phyloP scores from a whole-genome alignment of 345 rosid species.

The Aurinia saxatilis region DNA sequence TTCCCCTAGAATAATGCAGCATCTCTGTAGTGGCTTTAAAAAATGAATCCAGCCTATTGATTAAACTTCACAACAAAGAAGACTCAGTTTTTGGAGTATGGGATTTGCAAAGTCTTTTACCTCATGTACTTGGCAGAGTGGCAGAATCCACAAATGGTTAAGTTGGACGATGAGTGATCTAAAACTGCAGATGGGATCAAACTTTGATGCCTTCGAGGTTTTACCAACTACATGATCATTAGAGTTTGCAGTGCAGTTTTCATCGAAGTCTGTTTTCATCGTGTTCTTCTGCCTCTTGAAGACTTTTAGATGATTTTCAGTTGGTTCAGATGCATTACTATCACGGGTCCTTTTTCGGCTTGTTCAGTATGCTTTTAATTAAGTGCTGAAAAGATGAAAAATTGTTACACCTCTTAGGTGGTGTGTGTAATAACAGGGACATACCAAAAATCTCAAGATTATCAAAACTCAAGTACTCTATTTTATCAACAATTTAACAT shows the following conservation, averaged over 20 bases:
- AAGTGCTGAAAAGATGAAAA: constrained; percentile 28
- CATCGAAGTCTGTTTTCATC: constrained; percentile 18
- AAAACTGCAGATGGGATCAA: constrained; percentile 11
- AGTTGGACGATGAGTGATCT: constrained; percentile 13
- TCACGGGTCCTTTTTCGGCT: constrained; percentile 28
- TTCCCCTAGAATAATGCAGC: constrained; percentile 55
- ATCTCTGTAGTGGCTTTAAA: constrained; percentile 61
- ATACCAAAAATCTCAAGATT: not conserved
- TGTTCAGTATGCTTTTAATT: constrained; percentile 21
- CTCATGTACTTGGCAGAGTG: constrained; percentile 49
- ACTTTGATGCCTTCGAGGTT: constrained; percentile 5
- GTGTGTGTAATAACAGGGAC: not conserved
- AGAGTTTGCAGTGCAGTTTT: constrained; percentile 13
- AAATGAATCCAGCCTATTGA: not conserved
- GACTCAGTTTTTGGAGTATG: not conserved
- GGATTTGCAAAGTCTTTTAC: constrained; percentile 25
- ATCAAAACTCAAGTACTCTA: not conserved
- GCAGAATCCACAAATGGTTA: constrained; percentile 64
- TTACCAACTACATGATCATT: constrained; percentile 19
- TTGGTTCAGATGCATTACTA: constrained; percentile 26
- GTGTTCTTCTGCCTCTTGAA: constrained; percentile 50
- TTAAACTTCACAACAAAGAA: not conserved
- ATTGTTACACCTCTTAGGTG: not conserved
- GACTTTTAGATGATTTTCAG: constrained; percentile 31
- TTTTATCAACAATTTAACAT: too few species aligned